Conservation (phyloP, 1,284 basidiomycete species). For the Rhodofomes roseus region DNA sequence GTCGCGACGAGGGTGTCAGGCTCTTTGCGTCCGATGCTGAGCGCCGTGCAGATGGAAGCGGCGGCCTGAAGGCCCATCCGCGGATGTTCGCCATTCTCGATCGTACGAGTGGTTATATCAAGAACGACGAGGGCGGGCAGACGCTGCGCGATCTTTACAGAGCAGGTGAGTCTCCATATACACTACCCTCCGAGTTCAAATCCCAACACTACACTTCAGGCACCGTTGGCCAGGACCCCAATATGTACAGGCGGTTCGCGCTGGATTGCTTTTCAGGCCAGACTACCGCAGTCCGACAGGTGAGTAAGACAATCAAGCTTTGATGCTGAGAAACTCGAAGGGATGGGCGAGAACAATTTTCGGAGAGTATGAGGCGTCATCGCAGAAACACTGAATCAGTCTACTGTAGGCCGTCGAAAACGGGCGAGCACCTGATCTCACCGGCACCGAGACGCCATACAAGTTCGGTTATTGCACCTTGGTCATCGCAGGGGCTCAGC, state of each 20-base stretch:
- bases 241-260: constrained; percentile 35
- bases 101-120: constrained; percentile 33
- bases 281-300: constrained; percentile 28
- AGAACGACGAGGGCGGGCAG: constrained; percentile 29
- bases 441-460: constrained; percentile 42
- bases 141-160: constrained; percentile 36
- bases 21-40: background rate
- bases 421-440: constrained; percentile 39
- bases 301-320: too few species aligned
- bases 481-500: constrained; percentile 41
- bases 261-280: constrained; percentile 34
- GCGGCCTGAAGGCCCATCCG: constrained; percentile 33
- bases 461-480: constrained; percentile 44
- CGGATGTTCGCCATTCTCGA: constrained; percentile 37
- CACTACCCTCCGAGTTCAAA: background rate
- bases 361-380: too few species aligned
- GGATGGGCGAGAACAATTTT: too few species aligned
- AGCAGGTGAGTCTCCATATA: constrained; percentile 23
- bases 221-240: constrained; percentile 24
- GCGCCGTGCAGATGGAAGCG: constrained; percentile 9
- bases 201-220: constrained; percentile 14
- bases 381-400: too few species aligned
- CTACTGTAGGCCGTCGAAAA: constrained; percentile 35
- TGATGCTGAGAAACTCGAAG: too few species aligned
- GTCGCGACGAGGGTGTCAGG: background rate